Evolutionary conservation across 305 asterid species (phyloP).

Genomic region (Plantago rigida): DNA sequence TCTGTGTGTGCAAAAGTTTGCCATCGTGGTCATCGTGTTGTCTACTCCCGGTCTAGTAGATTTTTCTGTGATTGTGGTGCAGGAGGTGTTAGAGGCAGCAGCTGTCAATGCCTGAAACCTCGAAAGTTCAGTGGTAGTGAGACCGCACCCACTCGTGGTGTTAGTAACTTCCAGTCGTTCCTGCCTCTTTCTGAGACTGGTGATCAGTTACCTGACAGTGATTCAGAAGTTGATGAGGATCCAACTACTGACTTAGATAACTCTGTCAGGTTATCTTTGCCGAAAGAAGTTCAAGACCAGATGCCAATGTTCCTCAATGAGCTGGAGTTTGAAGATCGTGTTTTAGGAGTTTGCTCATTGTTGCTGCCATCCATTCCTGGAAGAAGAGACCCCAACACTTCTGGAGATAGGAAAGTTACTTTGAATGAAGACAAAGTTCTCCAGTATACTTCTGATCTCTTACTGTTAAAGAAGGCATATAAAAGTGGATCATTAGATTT

Average conservation of each 20-base stretch:
- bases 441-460: conserved; percentile 54
- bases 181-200: conserved; percentile 66
- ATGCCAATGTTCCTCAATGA: conserved; percentile 62
- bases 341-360: conserved; percentile 65
- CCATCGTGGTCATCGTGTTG: conserved; percentile 99
- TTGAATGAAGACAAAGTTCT: conserved; percentile 67
- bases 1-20: conserved; percentile 98
- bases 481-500: conserved; percentile 95
- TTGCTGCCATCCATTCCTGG: conserved; percentile 65
- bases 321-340: conserved; percentile 67
- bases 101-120: conserved; percentile 96
- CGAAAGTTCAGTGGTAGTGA: conserved; percentile 70
- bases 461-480: conserved; percentile 93
- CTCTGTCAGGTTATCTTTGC: conserved; percentile 54
- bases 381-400: conserved; percentile 58
- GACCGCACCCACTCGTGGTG: conserved; percentile 45
- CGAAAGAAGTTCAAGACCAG: conserved; percentile 71
- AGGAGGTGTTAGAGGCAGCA: conserved; percentile 96
- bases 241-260: conserved; percentile 52
- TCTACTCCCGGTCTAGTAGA: conserved; percentile 95
- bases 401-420: conserved; percentile 53
- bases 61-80: conserved; percentile 99
- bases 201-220: conserved; percentile 91
- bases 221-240: conserved; percentile 86
- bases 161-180: conserved; percentile 67